These are phyloP conservation scores for Polygonum aviculare DNA, from an alignment of 148 eudicot species.

Conservation along the genomic window DNA sequence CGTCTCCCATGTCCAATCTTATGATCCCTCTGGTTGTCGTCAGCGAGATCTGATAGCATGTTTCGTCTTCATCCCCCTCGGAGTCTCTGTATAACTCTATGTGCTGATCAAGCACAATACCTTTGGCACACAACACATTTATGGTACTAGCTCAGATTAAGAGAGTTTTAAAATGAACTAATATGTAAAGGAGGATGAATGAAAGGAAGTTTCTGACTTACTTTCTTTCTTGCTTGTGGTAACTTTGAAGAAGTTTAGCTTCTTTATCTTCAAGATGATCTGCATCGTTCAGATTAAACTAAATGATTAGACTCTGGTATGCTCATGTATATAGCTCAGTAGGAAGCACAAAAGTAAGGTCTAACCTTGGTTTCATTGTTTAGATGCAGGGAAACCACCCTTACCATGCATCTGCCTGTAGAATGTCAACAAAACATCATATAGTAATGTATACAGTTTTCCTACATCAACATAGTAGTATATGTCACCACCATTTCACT, in stretches of 20 bases:
- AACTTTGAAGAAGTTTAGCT: constrained; percentile 48
- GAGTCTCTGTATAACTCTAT: constrained; percentile 66
- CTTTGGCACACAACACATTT: constrained; percentile 18
- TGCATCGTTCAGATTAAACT: constrained; percentile 16
- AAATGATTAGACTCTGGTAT: neutral
- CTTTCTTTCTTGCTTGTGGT: constrained; percentile 68
- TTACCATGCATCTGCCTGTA: constrained; percentile 59
- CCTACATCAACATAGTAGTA: neutral
- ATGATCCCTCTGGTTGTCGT: constrained; percentile 59
- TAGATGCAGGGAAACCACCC: constrained; percentile 56
- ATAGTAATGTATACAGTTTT: neutral
- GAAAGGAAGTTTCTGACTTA: constrained; percentile 23
- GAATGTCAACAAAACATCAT: neutral
- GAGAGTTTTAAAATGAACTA: too few relatives aligned
- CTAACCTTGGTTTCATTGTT: constrained; percentile 66
- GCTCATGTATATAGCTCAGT: neutral
- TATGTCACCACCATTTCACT: neutral
- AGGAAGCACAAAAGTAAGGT: neutral
- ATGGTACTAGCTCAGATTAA: neutral
- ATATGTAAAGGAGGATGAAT: neutral
- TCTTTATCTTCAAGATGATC: constrained; percentile 67
- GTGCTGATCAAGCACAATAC: constrained; percentile 52
- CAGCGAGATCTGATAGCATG: constrained; percentile 69
- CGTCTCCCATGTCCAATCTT: constrained; percentile 75
- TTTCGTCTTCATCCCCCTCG: constrained; percentile 43